Evolutionary conservation across 2,329 filamentous ascomycete genomes (phyloP).

Genomic region (Capronia epimyces): DNA sequence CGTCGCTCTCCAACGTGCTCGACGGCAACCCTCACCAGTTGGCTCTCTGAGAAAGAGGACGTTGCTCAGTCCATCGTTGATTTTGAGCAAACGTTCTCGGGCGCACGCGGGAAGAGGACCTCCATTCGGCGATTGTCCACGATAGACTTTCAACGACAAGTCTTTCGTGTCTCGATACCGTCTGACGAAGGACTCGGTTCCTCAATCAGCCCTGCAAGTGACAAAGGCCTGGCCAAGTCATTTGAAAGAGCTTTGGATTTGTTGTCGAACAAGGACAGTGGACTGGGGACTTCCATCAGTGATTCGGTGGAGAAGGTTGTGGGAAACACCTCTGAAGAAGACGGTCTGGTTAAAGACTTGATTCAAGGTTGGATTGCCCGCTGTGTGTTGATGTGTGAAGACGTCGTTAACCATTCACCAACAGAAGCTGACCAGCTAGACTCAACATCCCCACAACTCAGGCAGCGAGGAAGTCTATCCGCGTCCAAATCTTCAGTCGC

Average conservation of each 20-base stretch:
- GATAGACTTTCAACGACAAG: slow-evolving; percentile 22
- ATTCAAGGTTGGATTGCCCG: slow-evolving; percentile 31
- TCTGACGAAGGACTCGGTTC: slow-evolving; percentile 87
- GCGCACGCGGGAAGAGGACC: slow-evolving; percentile 37
- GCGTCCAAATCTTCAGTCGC: slow-evolving; percentile 11
- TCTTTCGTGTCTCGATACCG: slow-evolving; percentile 51
- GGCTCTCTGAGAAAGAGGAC: slow-evolving; percentile 61
- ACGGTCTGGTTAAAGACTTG: slow-evolving; percentile 23
- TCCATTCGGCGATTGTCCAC: slow-evolving; percentile 30
- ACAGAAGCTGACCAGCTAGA: slow-evolving; percentile 28
- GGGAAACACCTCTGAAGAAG: slow-evolving; percentile 29
- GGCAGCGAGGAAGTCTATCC: slow-evolving; percentile 11
- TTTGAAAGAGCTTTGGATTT: slow-evolving; percentile 37
- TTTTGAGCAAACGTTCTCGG: slow-evolving; percentile 58
- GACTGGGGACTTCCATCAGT: slow-evolving; percentile 22
- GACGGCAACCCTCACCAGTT: slow-evolving; percentile 30
- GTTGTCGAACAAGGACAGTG: slow-evolving; percentile 32
- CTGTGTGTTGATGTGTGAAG: slow-evolving; percentile 27
- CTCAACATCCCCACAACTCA: slow-evolving; percentile 16
- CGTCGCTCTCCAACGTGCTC: slow-evolving; percentile 60
- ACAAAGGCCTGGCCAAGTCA: slow-evolving; percentile 41
- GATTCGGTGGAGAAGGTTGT: slow-evolving; percentile 27
- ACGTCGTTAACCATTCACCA: slow-evolving; percentile 24
- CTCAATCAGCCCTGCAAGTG: slow-evolving; percentile 59
- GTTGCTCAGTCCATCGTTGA: slow-evolving; percentile 64